phyloP scores from a whole-genome alignment of 805 yeast species.

The Ogataea henricii region DNA sequence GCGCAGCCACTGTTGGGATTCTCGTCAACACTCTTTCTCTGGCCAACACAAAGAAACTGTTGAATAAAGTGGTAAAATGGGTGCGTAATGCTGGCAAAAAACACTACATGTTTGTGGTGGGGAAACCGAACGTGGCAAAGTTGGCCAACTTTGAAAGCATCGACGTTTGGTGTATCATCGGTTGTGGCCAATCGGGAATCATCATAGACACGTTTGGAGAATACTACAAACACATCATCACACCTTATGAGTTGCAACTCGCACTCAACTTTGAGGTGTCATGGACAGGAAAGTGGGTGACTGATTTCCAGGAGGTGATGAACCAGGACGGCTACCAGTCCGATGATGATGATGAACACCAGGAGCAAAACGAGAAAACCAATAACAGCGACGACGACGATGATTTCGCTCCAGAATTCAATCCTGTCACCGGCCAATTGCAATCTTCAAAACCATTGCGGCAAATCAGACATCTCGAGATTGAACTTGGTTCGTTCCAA shows the following conservation, averaged over 20 bases:
- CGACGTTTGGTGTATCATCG: conserved; percentile 92
- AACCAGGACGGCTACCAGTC: conserved; percentile 38
- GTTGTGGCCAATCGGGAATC: conserved; percentile 94
- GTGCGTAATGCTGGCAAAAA: conserved; percentile 81
- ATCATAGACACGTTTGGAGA: conserved; percentile 77
- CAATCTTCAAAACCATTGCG: conserved; percentile 77
- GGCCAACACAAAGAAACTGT: conserved; percentile 66
- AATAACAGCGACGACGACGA: conserved; percentile 32
- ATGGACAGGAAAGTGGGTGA: conserved; percentile 95
- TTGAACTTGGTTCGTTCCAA: conserved; percentile 44
- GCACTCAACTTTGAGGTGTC: conserved; percentile 74
- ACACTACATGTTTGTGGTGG: conserved; percentile 92
- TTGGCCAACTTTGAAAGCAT: conserved; percentile 93
- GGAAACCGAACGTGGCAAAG: conserved; percentile 97
- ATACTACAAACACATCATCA: conserved; percentile 86
- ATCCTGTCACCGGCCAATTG: conserved; percentile 82
- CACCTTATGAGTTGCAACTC: conserved; percentile 86
- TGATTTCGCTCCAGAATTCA: conserved; percentile 78
- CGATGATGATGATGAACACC: conserved; percentile 31
- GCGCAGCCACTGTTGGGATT: conserved; percentile 91
- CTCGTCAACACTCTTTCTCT: conserved; percentile 88
- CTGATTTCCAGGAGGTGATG: conserved; percentile 65
- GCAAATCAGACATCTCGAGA: conserved; percentile 60
- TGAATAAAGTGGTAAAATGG: conserved; percentile 60
- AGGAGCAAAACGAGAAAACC: conserved; percentile 8